phyloP scores from a whole-genome alignment of 768 basidiomycete genomes.

The Tricholomella constricta region DNA sequence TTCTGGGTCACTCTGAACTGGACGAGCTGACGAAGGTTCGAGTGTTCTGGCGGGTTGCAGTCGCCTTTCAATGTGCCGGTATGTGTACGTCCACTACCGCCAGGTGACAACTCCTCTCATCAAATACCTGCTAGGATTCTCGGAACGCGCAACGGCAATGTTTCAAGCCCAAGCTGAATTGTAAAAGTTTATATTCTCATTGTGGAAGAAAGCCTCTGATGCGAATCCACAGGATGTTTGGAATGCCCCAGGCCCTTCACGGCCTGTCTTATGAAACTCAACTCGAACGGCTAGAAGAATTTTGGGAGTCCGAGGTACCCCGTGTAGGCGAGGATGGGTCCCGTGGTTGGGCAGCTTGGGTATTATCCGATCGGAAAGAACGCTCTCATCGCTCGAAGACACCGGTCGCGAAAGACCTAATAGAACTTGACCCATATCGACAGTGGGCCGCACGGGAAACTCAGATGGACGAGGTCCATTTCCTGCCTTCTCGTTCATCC shows the following conservation, averaged over 20 bases:
- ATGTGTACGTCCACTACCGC: slow-evolving; percentile 16
- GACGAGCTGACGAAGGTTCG: slow-evolving; percentile 57
- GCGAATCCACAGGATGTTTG: slow-evolving; percentile 51
- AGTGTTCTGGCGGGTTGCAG: slow-evolving; percentile 70
- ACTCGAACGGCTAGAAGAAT: slow-evolving; percentile 68
- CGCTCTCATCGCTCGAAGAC: slow-evolving; percentile 9
- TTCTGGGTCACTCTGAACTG: slow-evolving; percentile 42
- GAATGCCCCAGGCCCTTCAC: slow-evolving; percentile 48
- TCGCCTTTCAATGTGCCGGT: slow-evolving; percentile 71
- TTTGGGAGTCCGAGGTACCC: slow-evolving; percentile 83
- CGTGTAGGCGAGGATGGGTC: slow-evolving; percentile 71
- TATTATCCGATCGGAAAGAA: slow-evolving; percentile 42
- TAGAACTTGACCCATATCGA: slow-evolving; percentile 61
- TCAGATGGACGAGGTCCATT: slow-evolving; percentile 42
- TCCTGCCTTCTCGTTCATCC: slow-evolving; percentile 56
- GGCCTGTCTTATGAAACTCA: slow-evolving; percentile 46
- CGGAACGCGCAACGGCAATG: slow-evolving; percentile 73
- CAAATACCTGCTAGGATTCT: slow-evolving; percentile 52
- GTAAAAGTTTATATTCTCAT: slow-evolving; percentile 42
- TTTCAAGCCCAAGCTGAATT: slow-evolving; percentile 86
- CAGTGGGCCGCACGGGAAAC: slow-evolving; percentile 66
- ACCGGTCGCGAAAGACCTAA: slow-evolving; percentile 3
- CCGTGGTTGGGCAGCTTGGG: slow-evolving; percentile 71
- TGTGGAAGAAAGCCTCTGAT: slow-evolving; percentile 1
- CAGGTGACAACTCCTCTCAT: not conserved